These are phyloP conservation scores for Apiospora rasikravindrae DNA, from an alignment of 2,329 filamentous ascomycete genomes.

Conservation along the genomic window DNA sequence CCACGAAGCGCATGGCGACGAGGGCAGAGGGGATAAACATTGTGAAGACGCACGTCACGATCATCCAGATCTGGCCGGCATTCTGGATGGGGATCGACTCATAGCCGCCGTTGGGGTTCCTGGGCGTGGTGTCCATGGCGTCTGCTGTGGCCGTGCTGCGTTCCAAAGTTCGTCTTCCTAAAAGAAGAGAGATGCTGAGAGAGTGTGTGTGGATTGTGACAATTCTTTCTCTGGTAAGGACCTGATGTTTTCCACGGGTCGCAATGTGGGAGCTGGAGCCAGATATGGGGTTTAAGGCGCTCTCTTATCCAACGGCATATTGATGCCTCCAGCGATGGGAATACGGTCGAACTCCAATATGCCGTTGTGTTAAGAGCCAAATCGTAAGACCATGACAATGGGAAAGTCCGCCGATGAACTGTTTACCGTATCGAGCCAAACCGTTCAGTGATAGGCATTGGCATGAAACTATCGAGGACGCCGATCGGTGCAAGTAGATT, in stretches of 20 bases:
- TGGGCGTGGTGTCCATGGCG: background rate
- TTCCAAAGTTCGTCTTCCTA: background rate
- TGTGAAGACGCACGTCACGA: constrained; percentile 7
- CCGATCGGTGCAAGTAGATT: background rate
- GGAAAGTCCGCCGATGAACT: background rate
- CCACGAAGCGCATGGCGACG: constrained; percentile 21
- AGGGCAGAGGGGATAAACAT: constrained; percentile 19
- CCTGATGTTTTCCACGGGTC: background rate
- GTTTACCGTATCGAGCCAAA: background rate
- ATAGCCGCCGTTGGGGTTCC: background rate
- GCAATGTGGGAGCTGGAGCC: background rate
- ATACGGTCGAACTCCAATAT: background rate
- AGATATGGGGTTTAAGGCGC: background rate
- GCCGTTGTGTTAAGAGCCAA: background rate
- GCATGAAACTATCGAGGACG: background rate
- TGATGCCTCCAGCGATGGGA: no score
- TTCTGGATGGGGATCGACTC: constrained; percentile 23
- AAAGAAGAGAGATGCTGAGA: background rate
- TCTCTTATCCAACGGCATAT: background rate
- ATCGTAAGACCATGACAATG: background rate
- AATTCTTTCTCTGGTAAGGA: background rate
- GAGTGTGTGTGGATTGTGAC: background rate
- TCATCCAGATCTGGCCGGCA: constrained; percentile 20
- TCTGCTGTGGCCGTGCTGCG: background rate
- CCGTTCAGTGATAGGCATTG: background rate